phyloP scores from a whole-genome alignment of 106 monocot species.

The Gastrodia elata region DNA sequence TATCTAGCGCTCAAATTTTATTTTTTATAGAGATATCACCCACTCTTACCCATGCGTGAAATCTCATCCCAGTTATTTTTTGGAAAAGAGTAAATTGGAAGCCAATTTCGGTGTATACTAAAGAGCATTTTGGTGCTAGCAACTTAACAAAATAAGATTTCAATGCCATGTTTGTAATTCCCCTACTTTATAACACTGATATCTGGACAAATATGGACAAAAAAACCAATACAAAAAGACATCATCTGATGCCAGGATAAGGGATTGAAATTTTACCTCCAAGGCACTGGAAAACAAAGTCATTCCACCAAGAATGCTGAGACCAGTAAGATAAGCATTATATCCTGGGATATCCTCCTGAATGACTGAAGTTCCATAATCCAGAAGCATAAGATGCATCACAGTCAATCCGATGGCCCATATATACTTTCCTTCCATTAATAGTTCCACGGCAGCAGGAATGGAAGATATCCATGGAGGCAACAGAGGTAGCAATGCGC shows the following conservation, averaged over 20 bases:
- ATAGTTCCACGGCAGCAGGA: conserved; percentile 39
- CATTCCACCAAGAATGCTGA: conserved; percentile 67
- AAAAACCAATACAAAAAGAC: neutral
- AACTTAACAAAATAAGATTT: no score
- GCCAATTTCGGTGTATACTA: no score
- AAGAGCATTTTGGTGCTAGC: no score
- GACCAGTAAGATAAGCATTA: conserved; percentile 51
- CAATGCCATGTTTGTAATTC: no score
- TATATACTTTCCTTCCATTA: conserved; percentile 48
- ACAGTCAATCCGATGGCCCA: conserved; percentile 18
- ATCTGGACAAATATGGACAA: neutral
- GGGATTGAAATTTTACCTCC: conserved; percentile 28
- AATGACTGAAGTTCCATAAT: conserved; percentile 51
- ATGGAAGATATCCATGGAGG: conserved; percentile 50
- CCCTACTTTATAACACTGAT: neutral
- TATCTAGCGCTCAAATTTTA: no score
- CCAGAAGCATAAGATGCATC: conserved; percentile 47
- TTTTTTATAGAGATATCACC: no score
- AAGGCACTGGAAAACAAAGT: conserved; percentile 57
- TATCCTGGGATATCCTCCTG: conserved; percentile 62
- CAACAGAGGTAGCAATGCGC: conserved; percentile 40
- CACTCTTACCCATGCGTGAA: no score
- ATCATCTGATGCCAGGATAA: neutral
- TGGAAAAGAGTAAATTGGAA: no score
- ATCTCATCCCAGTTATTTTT: no score